A percentile compares a stretch with the other conserved stretches of the same genome.
phyloP scores from a whole-genome alignment of 805 yeast genomes.

The Ogataea nonfermentans region DNA sequence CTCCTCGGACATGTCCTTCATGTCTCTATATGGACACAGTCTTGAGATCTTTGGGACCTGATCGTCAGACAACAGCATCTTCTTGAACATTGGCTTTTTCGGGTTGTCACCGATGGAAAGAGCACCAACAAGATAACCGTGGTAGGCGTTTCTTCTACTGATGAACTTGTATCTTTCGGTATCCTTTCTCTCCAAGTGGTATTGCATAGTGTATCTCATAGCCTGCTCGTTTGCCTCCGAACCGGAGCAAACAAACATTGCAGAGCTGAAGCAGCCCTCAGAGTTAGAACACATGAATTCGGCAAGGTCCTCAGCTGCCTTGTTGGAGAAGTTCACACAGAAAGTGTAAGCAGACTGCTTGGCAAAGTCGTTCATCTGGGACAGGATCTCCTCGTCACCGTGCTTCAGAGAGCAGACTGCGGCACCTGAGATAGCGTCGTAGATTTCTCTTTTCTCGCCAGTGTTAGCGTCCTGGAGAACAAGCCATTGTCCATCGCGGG shows the following conservation, averaged over 20 bases:
- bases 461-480: constrained; percentile 40
- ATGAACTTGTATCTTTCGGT: constrained; percentile 38
- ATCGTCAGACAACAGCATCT: constrained; percentile 23
- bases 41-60: constrained; percentile 31
- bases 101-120: constrained; percentile 38
- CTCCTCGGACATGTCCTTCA: constrained; percentile 37
- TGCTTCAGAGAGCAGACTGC: constrained; percentile 47
- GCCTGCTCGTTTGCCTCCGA: constrained; percentile 80
- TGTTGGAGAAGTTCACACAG: constrained; percentile 31
- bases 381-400: constrained; percentile 35
- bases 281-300: constrained; percentile 40
- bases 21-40: constrained; percentile 36
- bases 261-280: constrained; percentile 36
- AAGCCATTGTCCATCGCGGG: constrained; percentile 42
- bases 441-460: constrained; percentile 31
- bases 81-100: constrained; percentile 34
- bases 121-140: constrained; percentile 47
- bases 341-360: constrained; percentile 39
- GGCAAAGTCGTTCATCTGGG: constrained; percentile 23
- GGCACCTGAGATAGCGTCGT: constrained; percentile 46
- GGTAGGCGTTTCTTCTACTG: constrained; percentile 43
- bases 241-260: constrained; percentile 59
- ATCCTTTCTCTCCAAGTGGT: constrained; percentile 41
- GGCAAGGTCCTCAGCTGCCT: constrained; percentile 41
- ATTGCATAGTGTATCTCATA: constrained; percentile 58